Base-by-base conservation (phyloP, 2,329 filamentous ascomycete species). In the Cladophialophora psammophila region DNA sequence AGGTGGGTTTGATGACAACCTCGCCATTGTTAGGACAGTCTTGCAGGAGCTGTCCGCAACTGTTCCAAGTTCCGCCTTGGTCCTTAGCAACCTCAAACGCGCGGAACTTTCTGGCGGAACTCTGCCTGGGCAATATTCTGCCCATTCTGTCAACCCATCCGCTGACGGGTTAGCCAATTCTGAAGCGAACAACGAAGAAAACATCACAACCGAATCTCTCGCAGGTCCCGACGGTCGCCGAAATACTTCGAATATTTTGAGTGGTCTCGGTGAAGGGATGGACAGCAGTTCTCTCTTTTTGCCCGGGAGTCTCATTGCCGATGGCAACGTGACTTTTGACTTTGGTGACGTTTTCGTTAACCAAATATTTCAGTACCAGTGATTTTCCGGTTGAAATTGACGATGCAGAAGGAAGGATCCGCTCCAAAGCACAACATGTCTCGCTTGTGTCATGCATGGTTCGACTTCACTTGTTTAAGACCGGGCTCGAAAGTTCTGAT, bases 1-100 rank as follows among this genome's bases (percentile, higher is more conserved):
- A 53, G 45, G 13, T 13, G 45, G 45, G 59, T 52, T 53, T 53
- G 59, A 61, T 53, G 59, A 61, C 59, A 53, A 61, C n/a, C 59
- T 61, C 31, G 59, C 34, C 7, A 36, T 63, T 48, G 60, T 63
- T 52, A 57, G 53, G 60, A 50, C 38, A 50, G 60, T 63, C 36
- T 50, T 63, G 60, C 60, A 63, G 60, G 60, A 63, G 50, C 50
- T 63, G 60, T 63, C 60, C 36, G 60, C 60, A 32, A 63, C 60
- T 20, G 60, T 63, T 26, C 60, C 60, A 57, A 63, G 60, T 31
- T 63, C 60, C 12, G 53, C 50, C 34, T 31, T 63, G 60, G 53
- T 63, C 53, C 60, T 63, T 36, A 35, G 53, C 36, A 63, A 63
- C 52, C 60, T 63, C 60, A 57, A 63, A 32, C 60, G 60, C 35